Base-by-base conservation (phyloP, 257 asterid genomes). In the Fraxinus americana region DNA sequence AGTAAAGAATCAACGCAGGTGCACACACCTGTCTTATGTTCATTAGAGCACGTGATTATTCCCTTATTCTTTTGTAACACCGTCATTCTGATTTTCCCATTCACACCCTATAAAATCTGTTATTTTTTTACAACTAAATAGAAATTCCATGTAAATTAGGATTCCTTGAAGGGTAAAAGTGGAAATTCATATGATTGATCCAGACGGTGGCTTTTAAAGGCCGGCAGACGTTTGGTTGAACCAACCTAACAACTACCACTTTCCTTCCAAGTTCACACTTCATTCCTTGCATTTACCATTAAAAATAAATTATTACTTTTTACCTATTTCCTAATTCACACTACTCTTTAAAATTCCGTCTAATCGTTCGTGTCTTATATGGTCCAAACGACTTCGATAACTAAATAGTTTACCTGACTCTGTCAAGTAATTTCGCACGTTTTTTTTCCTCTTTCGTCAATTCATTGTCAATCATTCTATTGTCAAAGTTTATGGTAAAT, bases 201-300 rank as follows among this genome's bases (percentile, higher is more conserved):
- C 25, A 67, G 84, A 83, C 85, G 81, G 77, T 48, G 85, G 41
- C 74, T 82, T 85, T 73, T 78, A 2, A n/a, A 36, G 48, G 87
- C 76, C 87, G 83, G 89, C 87, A 69, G 88, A 78, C 84, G 82
- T 85, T 87, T 88, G 80, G 96, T 89, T 88, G 90, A 88, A 92
- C 96, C 85, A 88, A 89, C 90, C 91, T 72, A 89, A 89, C 95
- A 85, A 89, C 94, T 75, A 82, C 90, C 88, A 66, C 86, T 77
- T 87, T 85, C 89, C 90, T 84, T 84, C 71, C 10, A 21, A 79
- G 75, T 73, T 79, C 83, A 84, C 86, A 68, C 87, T 86, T 81
- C 84, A 79, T 78, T 82, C 80, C 81, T 75, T 71, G 65, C 72
- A 43, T 57, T 48, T 23, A 68, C 82, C 30, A 70, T 57, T 65